A percentile compares a stretch with the other conserved stretches of the same genome.
Conservation (phyloP, 2,329 filamentous ascomycete species). For the Pseudopyrenochaeta lycopersici region DNA sequence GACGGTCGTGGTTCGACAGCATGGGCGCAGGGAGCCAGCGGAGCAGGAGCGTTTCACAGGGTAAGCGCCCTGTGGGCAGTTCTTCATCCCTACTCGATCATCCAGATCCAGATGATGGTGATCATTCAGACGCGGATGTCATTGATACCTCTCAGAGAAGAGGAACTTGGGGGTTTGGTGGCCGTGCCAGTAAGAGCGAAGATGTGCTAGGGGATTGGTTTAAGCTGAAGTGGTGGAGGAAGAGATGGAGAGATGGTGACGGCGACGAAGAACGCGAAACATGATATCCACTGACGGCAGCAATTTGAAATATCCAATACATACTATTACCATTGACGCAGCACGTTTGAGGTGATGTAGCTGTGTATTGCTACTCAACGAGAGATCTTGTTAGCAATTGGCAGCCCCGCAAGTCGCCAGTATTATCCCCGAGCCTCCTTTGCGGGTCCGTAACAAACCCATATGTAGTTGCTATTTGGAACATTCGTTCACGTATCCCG, state of each 20-base stretch:
- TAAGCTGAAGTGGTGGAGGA: constrained; percentile 50
- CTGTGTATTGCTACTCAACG: no score
- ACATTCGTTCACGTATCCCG: no score
- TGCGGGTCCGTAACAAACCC: no score
- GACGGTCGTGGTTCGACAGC: constrained; percentile 49
- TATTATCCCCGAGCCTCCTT: no score
- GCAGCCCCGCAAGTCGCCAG: no score
- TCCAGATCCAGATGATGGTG: constrained; percentile 40
- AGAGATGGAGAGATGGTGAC: constrained; percentile 42
- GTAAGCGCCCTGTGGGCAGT: constrained; percentile 37
- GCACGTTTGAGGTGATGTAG: background rate
- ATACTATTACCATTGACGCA: background rate
- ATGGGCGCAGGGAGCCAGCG: constrained; percentile 27
- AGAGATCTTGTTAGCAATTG: no score
- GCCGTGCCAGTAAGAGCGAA: constrained; percentile 26
- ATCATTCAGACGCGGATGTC: constrained; percentile 39
- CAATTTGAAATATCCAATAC: constrained; percentile 9
- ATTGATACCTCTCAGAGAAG: constrained; percentile 25
- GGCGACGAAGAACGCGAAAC: constrained; percentile 21
- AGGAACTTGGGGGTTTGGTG: constrained; percentile 37
- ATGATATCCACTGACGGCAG: constrained; percentile 18
- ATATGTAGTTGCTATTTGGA: no score
- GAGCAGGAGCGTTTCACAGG: constrained; percentile 36
- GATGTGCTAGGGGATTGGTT: constrained; percentile 47
- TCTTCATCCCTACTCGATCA: constrained; percentile 35